Base-by-base conservation (phyloP, 305 asterid genomes). In the Ajuga reptans region DNA sequence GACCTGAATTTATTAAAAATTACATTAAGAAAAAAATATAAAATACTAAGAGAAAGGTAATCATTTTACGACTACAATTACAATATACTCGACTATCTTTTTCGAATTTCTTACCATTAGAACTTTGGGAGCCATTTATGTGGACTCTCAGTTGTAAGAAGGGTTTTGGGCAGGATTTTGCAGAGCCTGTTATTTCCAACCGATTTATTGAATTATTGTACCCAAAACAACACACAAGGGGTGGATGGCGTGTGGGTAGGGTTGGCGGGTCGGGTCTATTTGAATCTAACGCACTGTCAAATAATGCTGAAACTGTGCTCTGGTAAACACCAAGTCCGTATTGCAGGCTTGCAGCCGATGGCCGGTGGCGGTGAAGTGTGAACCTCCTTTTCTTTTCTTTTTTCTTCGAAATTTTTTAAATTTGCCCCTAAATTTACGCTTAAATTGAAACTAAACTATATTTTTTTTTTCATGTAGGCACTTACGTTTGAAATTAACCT, bases 71-170 rank as follows among this genome's bases (percentile, higher is more conserved):
- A 16, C 17, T 4, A 5, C 2, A 33, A 34, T 5, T 1, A 18
- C 31, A 47, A 5, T 47, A 11, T 4, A 11, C 16, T 15, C 65
- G 14, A 56, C n/a, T 21, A 6, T 5, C 8, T 10, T 12, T 43
- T 43, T 5, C 1, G 27, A 29, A 8, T 51, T 12, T 18, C 72
- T 47, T 75, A 86, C 91, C 91, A 84, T 86, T 9, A 86, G 81
- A 77, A 86, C 86, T 71, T 80, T 82, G 64, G 89, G 87, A 64
- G 89, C 83, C 91, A 86, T 86, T 71, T 36, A 70, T 41, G 1
- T 21, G 27, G 27, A n/a, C n/a, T n/a, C n/a, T n/a, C 57, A 14
- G 57, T 58, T 66, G 33, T 31, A 7, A 24, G 15, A 46, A 29
- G 72, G 34, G 18, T n/a, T 41, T 36, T 17, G 5, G 27, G 63